A percentile compares a stretch with the other conserved stretches of the same genome.
These are phyloP conservation scores for Medicago lupulina DNA, from an alignment of 306 rosid species.

Conservation along the genomic window DNA sequence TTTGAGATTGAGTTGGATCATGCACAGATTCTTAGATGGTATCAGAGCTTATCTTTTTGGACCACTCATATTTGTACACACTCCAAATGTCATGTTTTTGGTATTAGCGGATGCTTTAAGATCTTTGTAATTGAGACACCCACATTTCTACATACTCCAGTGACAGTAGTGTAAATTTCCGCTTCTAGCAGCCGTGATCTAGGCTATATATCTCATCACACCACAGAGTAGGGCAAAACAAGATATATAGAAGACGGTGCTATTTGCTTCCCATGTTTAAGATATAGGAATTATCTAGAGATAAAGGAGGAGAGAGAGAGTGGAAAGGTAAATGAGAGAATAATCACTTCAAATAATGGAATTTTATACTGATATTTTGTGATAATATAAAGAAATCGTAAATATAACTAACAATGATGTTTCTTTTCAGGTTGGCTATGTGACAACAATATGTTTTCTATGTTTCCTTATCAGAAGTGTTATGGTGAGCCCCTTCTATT, in stretches of 20 bases:
- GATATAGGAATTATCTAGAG: not conserved
- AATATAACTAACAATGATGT: slow-evolving; percentile 32
- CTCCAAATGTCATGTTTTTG: not conserved
- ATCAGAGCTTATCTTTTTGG: not conserved
- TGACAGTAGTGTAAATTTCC: not conserved
- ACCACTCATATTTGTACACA: not conserved
- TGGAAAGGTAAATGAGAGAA: not conserved
- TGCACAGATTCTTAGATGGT: not conserved
- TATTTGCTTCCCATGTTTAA: not conserved
- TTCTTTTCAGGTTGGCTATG: slow-evolving; percentile 86
- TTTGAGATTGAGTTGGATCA: not conserved
- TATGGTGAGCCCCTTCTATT: slow-evolving; percentile 68
- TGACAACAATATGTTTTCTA: slow-evolving; percentile 90
- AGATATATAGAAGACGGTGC: not conserved
- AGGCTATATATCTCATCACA: not conserved
- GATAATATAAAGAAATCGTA: not conserved
- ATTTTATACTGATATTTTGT: slow-evolving; percentile 9
- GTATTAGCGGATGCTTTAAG: not conserved
- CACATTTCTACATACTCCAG: not conserved
- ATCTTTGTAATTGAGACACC: not conserved
- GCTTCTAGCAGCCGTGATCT: slow-evolving; percentile 1
- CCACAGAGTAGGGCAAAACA: slow-evolving; percentile 5
- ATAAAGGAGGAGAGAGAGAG: not conserved
- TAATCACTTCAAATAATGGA: not conserved
- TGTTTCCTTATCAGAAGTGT: slow-evolving; percentile 92